Conservation (phyloP, 2,329 filamentous ascomycete genomes). For the Diaporthe ampelina region DNA sequence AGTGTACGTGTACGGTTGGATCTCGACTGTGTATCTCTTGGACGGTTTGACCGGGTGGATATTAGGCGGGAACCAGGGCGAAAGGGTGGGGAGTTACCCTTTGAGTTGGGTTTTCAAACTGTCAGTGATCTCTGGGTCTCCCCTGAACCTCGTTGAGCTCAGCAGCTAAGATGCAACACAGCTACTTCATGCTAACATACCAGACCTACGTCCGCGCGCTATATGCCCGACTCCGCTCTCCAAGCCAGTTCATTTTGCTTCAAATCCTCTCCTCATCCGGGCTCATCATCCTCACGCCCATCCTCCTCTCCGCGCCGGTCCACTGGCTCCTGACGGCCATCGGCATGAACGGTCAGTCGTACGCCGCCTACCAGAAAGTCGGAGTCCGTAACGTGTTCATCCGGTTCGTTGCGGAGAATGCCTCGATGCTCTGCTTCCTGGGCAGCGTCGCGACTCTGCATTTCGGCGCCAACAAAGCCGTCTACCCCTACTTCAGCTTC, state of each 20-base stretch:
- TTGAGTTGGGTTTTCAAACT: constrained; percentile 79
- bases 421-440: constrained; percentile 77
- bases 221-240: constrained; percentile 76
- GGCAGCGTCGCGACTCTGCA: constrained; percentile 76
- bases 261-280: constrained; percentile 74
- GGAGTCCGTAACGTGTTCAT: constrained; percentile 77
- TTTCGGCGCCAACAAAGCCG: constrained; percentile 75
- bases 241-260: constrained; percentile 74
- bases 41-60: constrained; percentile 77
- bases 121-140: constrained; percentile 55
- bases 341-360: constrained; percentile 70
- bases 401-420: constrained; percentile 76
- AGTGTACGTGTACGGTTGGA: constrained; percentile 79
- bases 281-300: constrained; percentile 73
- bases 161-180: constrained; percentile 46
- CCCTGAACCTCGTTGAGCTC: background rate
- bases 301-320: constrained; percentile 72
- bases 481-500: constrained; percentile 80
- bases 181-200: constrained; percentile 78
- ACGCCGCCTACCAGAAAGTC: constrained; percentile 75
- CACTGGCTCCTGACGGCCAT: constrained; percentile 69
- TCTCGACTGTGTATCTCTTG: constrained; percentile 74
- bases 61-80: constrained; percentile 74
- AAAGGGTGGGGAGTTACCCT: constrained; percentile 78
- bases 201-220: constrained; percentile 79